phyloP scores from a whole-genome alignment of 352 stramenopile genomes.

The Lagenidium sp. region DNA sequence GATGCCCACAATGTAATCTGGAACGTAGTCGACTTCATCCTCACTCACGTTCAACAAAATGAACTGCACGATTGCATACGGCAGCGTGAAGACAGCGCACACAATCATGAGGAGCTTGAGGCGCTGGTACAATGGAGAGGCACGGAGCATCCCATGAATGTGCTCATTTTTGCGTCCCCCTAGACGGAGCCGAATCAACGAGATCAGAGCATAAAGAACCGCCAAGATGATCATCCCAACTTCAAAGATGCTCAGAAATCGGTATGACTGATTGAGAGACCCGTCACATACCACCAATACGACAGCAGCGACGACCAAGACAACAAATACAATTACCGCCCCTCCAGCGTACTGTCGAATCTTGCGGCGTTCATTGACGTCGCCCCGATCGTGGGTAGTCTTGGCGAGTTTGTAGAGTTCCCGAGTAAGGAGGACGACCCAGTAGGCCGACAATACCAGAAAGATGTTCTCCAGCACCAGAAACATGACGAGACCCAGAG shows the following conservation, averaged over 20 bases:
- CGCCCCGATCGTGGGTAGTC: conserved; percentile 40
- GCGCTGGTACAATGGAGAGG: conserved; percentile 52
- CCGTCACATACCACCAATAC: conserved; percentile 32
- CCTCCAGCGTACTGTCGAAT: conserved; percentile 38
- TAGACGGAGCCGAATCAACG: conserved; percentile 29
- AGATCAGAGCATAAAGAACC: conserved; percentile 29
- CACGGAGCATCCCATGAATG: conserved; percentile 54
- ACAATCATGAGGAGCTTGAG: conserved; percentile 62
- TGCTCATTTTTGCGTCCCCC: conserved; percentile 58
- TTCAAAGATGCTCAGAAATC: conserved; percentile 47
- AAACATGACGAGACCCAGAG: conserved; percentile 28
- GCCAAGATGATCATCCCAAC: conserved; percentile 33
- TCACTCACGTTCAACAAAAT: conserved; percentile 27
- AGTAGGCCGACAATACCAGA: conserved; percentile 57
- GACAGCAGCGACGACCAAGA: conserved; percentile 24
- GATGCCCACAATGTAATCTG: conserved; percentile 43
- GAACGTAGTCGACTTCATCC: conserved; percentile 29
- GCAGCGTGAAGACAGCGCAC: conserved; percentile 51
- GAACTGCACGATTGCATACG: conserved; percentile 51
- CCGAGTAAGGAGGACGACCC: conserved; percentile 44
- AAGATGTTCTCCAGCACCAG: conserved; percentile 52
- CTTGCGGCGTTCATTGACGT: conserved; percentile 30
- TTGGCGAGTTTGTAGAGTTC: conserved; percentile 59
- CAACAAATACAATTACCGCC: conserved; percentile 18
- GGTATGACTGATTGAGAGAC: conserved; percentile 40